phyloP scores from a whole-genome alignment of 2,329 filamentous ascomycete genomes.

The Apiospora arundinis region DNA sequence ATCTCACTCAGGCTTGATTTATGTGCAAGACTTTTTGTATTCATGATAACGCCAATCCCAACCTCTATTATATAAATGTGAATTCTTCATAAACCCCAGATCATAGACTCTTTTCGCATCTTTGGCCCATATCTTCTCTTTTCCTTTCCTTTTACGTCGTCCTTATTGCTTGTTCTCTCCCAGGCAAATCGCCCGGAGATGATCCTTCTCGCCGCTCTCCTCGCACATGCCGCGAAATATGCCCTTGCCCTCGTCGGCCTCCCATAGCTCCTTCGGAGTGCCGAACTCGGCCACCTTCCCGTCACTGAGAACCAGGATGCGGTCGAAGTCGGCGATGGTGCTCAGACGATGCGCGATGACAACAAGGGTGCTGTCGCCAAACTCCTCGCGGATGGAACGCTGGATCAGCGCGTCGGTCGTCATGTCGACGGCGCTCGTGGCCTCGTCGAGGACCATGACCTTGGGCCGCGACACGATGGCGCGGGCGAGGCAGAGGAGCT shows the following conservation, averaged over 20 bases:
- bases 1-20: too few relatives aligned
- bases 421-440: constrained; percentile 81
- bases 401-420: constrained; percentile 77
- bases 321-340: constrained; percentile 79
- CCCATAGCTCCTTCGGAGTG: constrained; percentile 66
- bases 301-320: constrained; percentile 73
- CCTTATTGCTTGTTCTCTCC: constrained; percentile 21
- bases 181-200: constrained; percentile 54
- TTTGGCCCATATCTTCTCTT: neutral
- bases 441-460: constrained; percentile 82
- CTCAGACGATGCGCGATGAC: constrained; percentile 79
- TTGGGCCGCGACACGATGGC: constrained; percentile 75
- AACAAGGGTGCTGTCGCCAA: constrained; percentile 70
- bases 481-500: constrained; percentile 76
- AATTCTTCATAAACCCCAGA: neutral
- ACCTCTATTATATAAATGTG: neutral
- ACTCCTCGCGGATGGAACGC: constrained; percentile 74
- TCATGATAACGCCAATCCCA: neutral
- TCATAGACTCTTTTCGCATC: neutral
- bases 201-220: constrained; percentile 64
- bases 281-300: constrained; percentile 73
- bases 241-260: constrained; percentile 39
- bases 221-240: constrained; percentile 69
- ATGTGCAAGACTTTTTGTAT: neutral
- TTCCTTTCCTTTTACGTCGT: neutral